phyloP scores from a whole-genome alignment of 2,329 filamentous ascomycete genomes.

The Eutypa lata region DNA sequence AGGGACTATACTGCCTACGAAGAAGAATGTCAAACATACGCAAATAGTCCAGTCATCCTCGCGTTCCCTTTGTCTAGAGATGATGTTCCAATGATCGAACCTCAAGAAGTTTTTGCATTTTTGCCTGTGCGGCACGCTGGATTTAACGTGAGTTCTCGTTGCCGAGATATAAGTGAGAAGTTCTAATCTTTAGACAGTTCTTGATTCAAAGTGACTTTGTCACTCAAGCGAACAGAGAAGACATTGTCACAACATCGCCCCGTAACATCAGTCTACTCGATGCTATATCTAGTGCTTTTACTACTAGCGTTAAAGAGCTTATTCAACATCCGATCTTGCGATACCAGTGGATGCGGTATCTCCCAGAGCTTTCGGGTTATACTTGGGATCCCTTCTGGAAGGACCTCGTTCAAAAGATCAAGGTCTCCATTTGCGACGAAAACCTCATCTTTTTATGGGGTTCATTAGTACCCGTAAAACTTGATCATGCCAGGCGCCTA shows the following conservation, averaged over 20 bases:
- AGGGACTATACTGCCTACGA: constrained; percentile 26
- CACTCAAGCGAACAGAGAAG: constrained; percentile 41
- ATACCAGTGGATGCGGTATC: constrained; percentile 44
- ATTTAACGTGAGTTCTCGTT: constrained; percentile 34
- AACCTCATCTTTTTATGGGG: constrained; percentile 3
- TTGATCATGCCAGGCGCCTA: not conserved
- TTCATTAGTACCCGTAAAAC: not conserved
- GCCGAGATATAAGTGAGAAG: not conserved
- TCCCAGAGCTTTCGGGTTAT: constrained; percentile 29
- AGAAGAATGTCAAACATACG: constrained; percentile 17
- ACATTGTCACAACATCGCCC: constrained; percentile 33
- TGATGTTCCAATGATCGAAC: constrained; percentile 31
- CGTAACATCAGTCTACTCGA: constrained; percentile 35
- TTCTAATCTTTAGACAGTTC: constrained; percentile 30
- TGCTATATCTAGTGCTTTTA: constrained; percentile 36
- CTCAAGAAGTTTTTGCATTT: constrained; percentile 44
- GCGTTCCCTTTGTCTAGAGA: constrained; percentile 40
- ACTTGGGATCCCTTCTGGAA: constrained; percentile 27
- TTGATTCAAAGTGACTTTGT: constrained; percentile 50
- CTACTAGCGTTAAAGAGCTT: constrained; percentile 35
- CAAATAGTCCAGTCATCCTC: constrained; percentile 35
- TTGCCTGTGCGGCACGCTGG: constrained; percentile 39
- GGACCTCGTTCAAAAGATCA: constrained; percentile 21
- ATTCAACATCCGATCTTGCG: constrained; percentile 33
- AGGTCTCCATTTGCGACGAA: constrained; percentile 3